Base-by-base conservation (phyloP, 306 rosid species). In the Amphicarpaea edgeworthii region DNA sequence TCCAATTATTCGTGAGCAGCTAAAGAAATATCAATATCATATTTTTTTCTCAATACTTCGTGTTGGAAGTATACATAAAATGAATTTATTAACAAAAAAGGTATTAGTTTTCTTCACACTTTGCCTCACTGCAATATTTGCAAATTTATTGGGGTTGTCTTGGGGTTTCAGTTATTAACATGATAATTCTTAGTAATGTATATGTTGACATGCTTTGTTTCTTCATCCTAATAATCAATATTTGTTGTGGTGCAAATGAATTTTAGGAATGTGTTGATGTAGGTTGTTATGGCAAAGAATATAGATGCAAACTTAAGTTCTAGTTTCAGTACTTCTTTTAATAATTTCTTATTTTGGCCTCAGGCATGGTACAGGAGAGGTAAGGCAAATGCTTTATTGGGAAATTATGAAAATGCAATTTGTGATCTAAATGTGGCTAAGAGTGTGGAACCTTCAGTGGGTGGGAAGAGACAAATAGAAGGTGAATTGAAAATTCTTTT, bases 321-420 rank as follows among this genome's bases (percentile, higher is more conserved):
- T 76, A 69, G 70, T 47, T 80, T 66, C 61, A 37, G 32, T 60
- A 81, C 4, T 64, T 83, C 21, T 59, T 73, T 49, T 41, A 34
- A 8, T 21, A 42, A 16, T 23, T 74, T 45, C 19, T 74, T 51
- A 23, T 32, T 67, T 75, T 55, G 70, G 30, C 23, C 34, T 42
- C 79, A 93, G 98, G 98, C 98, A 54, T 93, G 98, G 98, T 93
- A 86, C 57, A 83, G 98, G 76, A 85, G 98, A 85, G 93, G 98
- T 32, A 88, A 77, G 88, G 90, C 67, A 3, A 90, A 93, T 83
- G 90, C 87, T 53, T 78, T 89, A 43, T 28, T 85, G 82, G 89
- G 86, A 76, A 85, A 86, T 64, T 80, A 85, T 84, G 81, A 86
- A 64, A 92, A 87, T 79, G 98, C 94, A 9, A 70, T 79, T 40